These are phyloP conservation scores for Myxozyma sirexii DNA, from an alignment of 805 yeast genomes.

Conservation along the genomic window DNA sequence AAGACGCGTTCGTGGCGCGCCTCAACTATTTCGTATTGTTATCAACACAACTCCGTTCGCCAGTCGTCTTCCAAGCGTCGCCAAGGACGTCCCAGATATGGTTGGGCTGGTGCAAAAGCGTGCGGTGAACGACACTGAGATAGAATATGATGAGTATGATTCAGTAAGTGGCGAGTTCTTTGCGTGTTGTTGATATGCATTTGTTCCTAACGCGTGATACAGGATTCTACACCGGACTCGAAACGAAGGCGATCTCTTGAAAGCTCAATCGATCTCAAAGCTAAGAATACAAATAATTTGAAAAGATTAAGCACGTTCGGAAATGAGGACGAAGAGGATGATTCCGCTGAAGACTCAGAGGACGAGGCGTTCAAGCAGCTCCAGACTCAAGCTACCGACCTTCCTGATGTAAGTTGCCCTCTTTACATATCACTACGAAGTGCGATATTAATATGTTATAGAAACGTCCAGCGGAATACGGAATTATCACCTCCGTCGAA, in stretches of 20 bases:
- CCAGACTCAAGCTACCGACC: background rate
- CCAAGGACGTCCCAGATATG: background rate
- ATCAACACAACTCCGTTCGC: too few species aligned
- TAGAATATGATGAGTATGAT: background rate
- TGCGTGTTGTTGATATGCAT: background rate
- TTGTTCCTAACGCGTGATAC: background rate
- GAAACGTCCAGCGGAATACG: slow-evolving; percentile 42
- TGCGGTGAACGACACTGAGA: background rate
- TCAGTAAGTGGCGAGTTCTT: background rate
- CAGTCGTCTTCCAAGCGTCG: too few species aligned
- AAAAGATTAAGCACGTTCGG: background rate
- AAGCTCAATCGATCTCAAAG: background rate
- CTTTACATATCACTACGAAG: background rate
- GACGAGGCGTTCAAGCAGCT: slow-evolving; percentile 10
- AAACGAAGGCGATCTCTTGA: background rate
- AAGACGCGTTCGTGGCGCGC: too few species aligned
- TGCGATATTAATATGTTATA: background rate
- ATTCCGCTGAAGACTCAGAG: slow-evolving; percentile 2
- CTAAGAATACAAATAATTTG: background rate
- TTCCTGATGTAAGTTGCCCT: background rate
- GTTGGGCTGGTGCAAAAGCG: slow-evolving; percentile 3
- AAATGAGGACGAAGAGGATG: slow-evolving; percentile 2
- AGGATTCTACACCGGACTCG: background rate
- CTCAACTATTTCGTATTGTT: too few species aligned
- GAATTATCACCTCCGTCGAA: slow-evolving; percentile 64